Base-by-base conservation (phyloP, 345 rosid genomes). In the Gynandropsis gynandra region DNA sequence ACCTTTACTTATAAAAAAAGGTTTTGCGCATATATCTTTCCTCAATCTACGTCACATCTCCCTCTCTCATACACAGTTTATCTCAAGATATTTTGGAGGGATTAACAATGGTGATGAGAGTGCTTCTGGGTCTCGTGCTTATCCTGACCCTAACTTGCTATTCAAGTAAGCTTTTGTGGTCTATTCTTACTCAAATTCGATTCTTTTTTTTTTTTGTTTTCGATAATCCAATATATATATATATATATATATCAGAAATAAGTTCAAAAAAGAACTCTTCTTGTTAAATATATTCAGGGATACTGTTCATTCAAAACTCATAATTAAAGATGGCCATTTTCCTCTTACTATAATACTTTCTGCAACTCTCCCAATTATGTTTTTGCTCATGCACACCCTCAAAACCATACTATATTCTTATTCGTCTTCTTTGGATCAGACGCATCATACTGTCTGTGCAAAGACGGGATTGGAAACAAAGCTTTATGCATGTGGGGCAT, bases 401-500 rank as follows among this genome's bases (percentile, higher is more conserved):
- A 4, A 14, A 52, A 11, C 4, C 8, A 17, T 8, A 1, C 8
- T 3, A 2, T 37, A 37, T 16, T 32, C 9, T 16, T 4, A 38
- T 41, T 41, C 7, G 2, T 56, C 12, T 43, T 42, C 16, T 67
- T 54, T 37, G 79, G 29, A 2, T 5, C 32, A 66, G 93, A 68
- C 61, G 98, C 95, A 43, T 59, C 58, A 10, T 92, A 87, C 54
- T 92, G 98, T 52, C 0, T 87, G 19, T 92, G 98, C 39, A 92
- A 69, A 72, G 86, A 82, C 68, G 95, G 95, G 41, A 6, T 77
- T 32, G 37, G 68, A 50, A 89, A 85, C 4, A 5, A 54, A 44
- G 4, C 72, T 80, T 13, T 92, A 82, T 66, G 98, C 96, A 24
- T 92, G 98, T 68, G 98, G 98, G 67, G 80, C 75, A 50, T 75